Conservation (phyloP, 1,284 basidiomycete species). For the Microbotryum violaceum region DNA sequence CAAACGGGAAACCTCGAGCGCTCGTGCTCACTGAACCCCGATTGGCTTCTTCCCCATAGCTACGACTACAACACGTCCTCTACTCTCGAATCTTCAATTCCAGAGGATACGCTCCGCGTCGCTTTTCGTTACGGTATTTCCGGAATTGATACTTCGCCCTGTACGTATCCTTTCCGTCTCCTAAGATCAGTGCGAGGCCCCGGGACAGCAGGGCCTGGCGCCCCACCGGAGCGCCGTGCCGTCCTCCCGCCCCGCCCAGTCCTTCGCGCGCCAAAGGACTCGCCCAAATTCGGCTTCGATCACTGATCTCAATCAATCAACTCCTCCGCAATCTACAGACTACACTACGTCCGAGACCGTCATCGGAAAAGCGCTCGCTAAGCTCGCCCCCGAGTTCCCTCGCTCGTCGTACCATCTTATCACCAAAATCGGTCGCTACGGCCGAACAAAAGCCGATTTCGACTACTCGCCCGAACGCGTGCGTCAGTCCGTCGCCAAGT, state of each 20-base stretch:
- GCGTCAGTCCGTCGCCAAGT: constrained; percentile 60
- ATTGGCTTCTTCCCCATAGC: not conserved
- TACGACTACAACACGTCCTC: constrained; percentile 27
- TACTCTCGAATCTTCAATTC: constrained; percentile 15
- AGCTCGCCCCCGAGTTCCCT: constrained; percentile 63
- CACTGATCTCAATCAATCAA: not conserved
- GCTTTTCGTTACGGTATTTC: constrained; percentile 65
- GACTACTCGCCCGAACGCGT: constrained; percentile 71
- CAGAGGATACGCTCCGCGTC: constrained; percentile 25
- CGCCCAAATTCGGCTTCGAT: too few species aligned
- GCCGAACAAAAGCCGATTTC: constrained; percentile 52
- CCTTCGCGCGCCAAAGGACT: not conserved
- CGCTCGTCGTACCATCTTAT: constrained; percentile 71
- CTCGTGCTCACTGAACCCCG: too few species aligned
- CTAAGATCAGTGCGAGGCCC: constrained; percentile 7
- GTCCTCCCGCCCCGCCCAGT: not conserved
- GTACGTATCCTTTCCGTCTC: constrained; percentile 43
- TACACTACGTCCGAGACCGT: constrained; percentile 88
- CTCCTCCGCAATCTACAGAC: constrained; percentile 36
- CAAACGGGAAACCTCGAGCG: too few species aligned
- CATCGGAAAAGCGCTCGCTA: constrained; percentile 58
- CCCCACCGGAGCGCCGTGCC: not conserved
- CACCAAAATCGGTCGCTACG: constrained; percentile 91
- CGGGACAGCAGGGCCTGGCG: not conserved
- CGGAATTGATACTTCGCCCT: constrained; percentile 71